Conservation (phyloP, 73 alveolate genomes). For the Stentor coeruleus region DNA sequence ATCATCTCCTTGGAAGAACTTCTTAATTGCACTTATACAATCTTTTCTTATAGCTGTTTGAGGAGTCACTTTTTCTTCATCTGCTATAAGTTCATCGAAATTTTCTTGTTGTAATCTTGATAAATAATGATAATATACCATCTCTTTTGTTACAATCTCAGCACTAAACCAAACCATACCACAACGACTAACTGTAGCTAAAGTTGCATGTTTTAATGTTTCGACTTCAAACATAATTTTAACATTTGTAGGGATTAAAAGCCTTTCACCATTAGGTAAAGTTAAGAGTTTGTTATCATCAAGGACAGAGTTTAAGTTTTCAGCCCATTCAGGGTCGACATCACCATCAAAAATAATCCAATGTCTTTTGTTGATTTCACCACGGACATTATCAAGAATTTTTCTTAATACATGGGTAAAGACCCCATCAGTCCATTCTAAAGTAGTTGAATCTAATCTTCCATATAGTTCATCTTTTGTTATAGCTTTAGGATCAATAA, state of each 20-base stretch:
- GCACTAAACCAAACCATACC: slow-evolving; percentile 99
- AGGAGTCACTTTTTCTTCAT: slow-evolving; percentile 38
- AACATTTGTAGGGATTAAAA: slow-evolving; percentile 98
- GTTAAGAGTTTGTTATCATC: slow-evolving; percentile 99
- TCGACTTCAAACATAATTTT: slow-evolving; percentile 99
- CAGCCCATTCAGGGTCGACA: slow-evolving; percentile 99
- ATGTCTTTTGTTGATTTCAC: slow-evolving; percentile 95
- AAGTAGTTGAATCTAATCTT: slow-evolving; percentile 96
- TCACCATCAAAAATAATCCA: slow-evolving; percentile 99
- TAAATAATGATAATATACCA: slow-evolving; percentile 86
- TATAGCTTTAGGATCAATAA: slow-evolving; percentile 99
- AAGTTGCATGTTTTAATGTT: slow-evolving; percentile 97
- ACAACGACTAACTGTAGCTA: slow-evolving; percentile 99
- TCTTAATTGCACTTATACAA: slow-evolving; percentile 85
- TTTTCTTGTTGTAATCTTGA: slow-evolving; percentile 80
- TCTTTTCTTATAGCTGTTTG: slow-evolving; percentile 46
- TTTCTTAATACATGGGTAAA: slow-evolving; percentile 94
- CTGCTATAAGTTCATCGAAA: slow-evolving; percentile 68
- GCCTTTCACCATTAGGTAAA: slow-evolving; percentile 99
- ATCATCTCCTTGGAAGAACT: slow-evolving; percentile 68
- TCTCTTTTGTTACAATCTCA: slow-evolving; percentile 82
- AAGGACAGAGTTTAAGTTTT: slow-evolving; percentile 97
- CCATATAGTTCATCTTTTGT: slow-evolving; percentile 98
- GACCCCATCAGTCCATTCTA: slow-evolving; percentile 99
- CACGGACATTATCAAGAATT: slow-evolving; percentile 93